phyloP scores from a whole-genome alignment of 352 stramenopile genomes.

The Peronospora belbahrii region DNA sequence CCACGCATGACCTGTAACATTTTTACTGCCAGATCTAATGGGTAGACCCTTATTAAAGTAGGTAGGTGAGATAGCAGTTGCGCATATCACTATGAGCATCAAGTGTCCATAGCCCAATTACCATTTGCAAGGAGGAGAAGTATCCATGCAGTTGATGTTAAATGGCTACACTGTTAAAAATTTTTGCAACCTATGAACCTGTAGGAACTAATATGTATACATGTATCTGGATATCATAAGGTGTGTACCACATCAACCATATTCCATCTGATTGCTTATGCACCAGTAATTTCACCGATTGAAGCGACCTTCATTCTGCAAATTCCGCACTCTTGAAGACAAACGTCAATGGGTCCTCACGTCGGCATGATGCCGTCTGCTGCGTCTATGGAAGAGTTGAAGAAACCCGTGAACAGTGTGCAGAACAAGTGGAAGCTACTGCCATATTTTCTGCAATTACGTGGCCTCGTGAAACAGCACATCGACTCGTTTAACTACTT shows the following conservation, averaged over 20 bases:
- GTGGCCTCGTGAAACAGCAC: slow-evolving; percentile 94
- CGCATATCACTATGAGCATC: neutral
- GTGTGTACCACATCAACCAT: neutral
- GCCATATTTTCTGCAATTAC: slow-evolving; percentile 94
- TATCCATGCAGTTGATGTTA: slow-evolving; percentile 4
- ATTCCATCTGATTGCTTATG: neutral
- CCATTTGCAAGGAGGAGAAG: slow-evolving; percentile 1
- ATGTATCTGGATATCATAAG: neutral
- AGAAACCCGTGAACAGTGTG: slow-evolving; percentile 66
- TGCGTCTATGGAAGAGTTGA: slow-evolving; percentile 47
- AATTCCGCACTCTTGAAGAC: slow-evolving; percentile 17
- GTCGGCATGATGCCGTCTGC: slow-evolving; percentile 13
- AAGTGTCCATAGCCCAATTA: slow-evolving; percentile 15
- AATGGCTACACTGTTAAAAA: slow-evolving; percentile 4
- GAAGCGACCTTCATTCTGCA: slow-evolving; percentile 13
- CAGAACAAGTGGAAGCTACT: slow-evolving; percentile 98
- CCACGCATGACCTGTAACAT: slow-evolving; percentile 9
- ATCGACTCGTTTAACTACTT: slow-evolving; percentile 99
- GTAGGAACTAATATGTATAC: too few species aligned
- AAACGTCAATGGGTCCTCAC: slow-evolving; percentile 32
- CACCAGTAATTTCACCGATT: neutral
- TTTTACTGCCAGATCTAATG: neutral
- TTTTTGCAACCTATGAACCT: too few species aligned
- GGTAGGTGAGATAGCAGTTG: slow-evolving; percentile 1
- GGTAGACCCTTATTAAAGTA: neutral